Evolutionary conservation across 495 filamentous ascomycete genomes (phyloP), one percentile per base, ranked within the genome.

Genomic region (Aspergillus biplanus): DNA sequence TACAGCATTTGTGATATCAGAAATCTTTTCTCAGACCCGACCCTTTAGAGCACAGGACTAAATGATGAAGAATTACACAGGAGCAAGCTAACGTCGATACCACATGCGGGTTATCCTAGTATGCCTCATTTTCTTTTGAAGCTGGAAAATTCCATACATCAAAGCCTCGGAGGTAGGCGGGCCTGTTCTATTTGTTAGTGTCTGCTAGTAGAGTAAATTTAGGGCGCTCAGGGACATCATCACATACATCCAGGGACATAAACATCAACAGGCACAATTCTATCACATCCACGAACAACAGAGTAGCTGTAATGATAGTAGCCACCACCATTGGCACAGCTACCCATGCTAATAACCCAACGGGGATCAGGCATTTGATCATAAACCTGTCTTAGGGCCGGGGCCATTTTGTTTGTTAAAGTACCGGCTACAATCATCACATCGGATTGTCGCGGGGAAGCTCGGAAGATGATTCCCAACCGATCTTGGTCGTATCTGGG

Each of bases 361-460:
- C 93, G 86, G 35, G 93, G 93, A 33, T 97, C 93, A 46, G 93
- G 93, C 93, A 97, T 97, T 80, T 97, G 93, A 79, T 97, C 93
- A 74, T 97, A 97, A 35, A 97, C 93, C 78, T 97, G 93, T 68
- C 93, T 83, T 73, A 97, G 84, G 48, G 93, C 93, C 35, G 93
- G 93, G 8, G 93, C 93, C 93, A 97, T 97, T 84, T 97, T 97
- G 81, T 97, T 97, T 44, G 93, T 97, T 66, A 97, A 82, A 1
- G 93, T 97, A 47, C 93, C 93, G 33, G 93, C 93, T 11, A 97
- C 93, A 72, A 97, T 97, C 93, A 97, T 97, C 64, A 97, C 92
- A 79, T 97, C 93, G 56, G 91, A 95, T 79, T 97, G 93, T 32
- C 93, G 91, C 3, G 93, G 93, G 27, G 92, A 96, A 62, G 93